A percentile compares a stretch with the other conserved stretches of the same genome.
Conservation (phyloP, 257 asterid genomes). For the Striga asiatica region DNA sequence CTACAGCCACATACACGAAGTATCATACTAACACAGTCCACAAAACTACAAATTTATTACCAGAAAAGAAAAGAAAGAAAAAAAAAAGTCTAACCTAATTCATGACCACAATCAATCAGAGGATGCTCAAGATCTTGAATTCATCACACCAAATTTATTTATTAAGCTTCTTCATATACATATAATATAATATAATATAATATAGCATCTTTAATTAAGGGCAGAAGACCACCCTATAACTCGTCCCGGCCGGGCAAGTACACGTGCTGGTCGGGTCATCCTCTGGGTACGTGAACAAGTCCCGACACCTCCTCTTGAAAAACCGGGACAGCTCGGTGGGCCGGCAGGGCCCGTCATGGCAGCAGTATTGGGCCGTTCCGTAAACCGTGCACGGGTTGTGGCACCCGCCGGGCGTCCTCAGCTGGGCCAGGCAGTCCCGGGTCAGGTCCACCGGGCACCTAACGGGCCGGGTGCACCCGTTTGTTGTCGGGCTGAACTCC, state of each 20-base stretch:
- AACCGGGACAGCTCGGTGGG: slow-evolving; percentile 49
- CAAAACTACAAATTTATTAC: too few relatives aligned
- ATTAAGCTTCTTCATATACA: too few relatives aligned
- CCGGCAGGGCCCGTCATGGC: slow-evolving; percentile 47
- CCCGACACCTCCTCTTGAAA: slow-evolving; percentile 53
- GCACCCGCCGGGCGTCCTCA: slow-evolving; percentile 59
- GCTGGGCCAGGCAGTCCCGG: slow-evolving; percentile 44
- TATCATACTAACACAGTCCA: too few relatives aligned
- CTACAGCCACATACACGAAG: too few relatives aligned
- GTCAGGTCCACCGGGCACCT: slow-evolving; percentile 43
- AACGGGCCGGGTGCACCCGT: slow-evolving; percentile 36
- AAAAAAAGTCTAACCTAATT: too few relatives aligned
- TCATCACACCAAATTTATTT: too few relatives aligned
- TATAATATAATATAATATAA: too few relatives aligned
- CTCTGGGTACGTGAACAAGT: slow-evolving; percentile 45
- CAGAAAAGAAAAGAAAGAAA: too few relatives aligned
- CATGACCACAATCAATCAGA: too few relatives aligned
- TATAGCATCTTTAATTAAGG: slow-evolving; percentile 33
- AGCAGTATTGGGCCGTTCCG: slow-evolving; percentile 51
- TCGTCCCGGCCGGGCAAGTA: slow-evolving; percentile 34
- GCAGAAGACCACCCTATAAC: slow-evolving; percentile 41
- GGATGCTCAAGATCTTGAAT: too few relatives aligned
- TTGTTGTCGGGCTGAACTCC: slow-evolving; percentile 27
- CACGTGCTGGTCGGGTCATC: slow-evolving; percentile 56
- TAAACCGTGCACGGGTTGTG: slow-evolving; percentile 67